Conservation (phyloP, 2,329 filamentous ascomycete species). For the Didymella exigua region DNA sequence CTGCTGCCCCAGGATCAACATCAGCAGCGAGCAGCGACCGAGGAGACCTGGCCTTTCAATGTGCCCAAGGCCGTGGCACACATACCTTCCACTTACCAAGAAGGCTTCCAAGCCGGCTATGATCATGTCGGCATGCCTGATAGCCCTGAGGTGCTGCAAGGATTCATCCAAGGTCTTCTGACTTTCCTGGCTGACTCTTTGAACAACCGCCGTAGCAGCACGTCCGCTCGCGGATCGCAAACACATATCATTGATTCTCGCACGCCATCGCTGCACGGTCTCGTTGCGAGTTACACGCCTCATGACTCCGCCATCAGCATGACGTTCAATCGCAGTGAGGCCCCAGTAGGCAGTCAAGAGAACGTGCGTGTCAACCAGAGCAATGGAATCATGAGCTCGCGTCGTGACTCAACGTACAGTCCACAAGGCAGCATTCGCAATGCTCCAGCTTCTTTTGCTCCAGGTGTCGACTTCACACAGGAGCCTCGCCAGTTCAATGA, state of each 20-base stretch:
- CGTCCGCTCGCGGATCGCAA: constrained; percentile 15
- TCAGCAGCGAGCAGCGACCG: constrained; percentile 25
- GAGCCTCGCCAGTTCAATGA: constrained; percentile 22
- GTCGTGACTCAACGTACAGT: constrained; percentile 25
- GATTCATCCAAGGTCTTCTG: constrained; percentile 42
- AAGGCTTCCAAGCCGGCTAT: constrained; percentile 47
- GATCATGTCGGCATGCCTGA: constrained; percentile 43
- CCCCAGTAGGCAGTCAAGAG: constrained; percentile 27
- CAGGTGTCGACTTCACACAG: constrained; percentile 23
- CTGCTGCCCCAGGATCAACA: constrained; percentile 18
- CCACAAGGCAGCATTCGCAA: constrained; percentile 19
- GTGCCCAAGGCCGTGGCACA: constrained; percentile 27
- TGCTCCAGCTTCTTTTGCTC: constrained; percentile 12
- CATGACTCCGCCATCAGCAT: constrained; percentile 40
- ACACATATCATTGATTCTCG: constrained; percentile 20
- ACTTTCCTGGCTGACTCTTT: constrained; percentile 37
- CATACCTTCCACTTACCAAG: constrained; percentile 44
- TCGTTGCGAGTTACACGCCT: constrained; percentile 30
- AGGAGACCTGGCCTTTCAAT: constrained; percentile 31
- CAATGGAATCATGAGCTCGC: constrained; percentile 12
- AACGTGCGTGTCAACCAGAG: constrained; percentile 29
- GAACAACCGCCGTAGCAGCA: constrained; percentile 25
- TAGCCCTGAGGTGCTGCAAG: constrained; percentile 40
- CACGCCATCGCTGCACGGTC: constrained; percentile 35
- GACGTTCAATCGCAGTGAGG: constrained; percentile 28